Base-by-base conservation (phyloP, 768 basidiomycete genomes). In the Gloeophyllum trabeum region DNA sequence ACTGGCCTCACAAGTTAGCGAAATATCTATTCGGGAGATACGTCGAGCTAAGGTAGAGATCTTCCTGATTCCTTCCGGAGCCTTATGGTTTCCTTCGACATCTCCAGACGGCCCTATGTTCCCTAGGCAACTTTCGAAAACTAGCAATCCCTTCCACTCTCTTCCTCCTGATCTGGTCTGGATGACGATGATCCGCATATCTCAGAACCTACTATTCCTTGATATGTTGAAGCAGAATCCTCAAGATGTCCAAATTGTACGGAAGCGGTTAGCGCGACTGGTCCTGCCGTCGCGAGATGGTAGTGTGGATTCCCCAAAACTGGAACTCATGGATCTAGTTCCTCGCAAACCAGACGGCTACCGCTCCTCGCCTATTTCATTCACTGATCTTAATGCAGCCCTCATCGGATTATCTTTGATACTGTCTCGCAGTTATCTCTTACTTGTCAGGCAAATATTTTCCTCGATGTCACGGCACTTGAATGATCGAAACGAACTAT, bases 191-290 rank as follows among this genome's bases (percentile, higher is more conserved):
- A 69, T 86, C 45, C 72, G 85, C 5, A 64, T 75, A 2, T 71
- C 82, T 1, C 85, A 89, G 61, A 84, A 85, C 49, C 62, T 79
- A 57, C 56, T 86, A 20, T 77, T 83, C 49, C 53, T 76, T 18
- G 59, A 70, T 4, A 73, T 85, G 68, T 61, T 88, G 24, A 75
- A 75, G 53, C 68, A 71, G 38, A 76, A 78, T 49, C 71, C 68
- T 14, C 78, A 82, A 52, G 85, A 86, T 38, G 73, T 84, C 5
- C 76, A 77, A 43, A 59, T 69, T 30, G 64, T 86, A 37, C 68
- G 84, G 32, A 85, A 82, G 61, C 75, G 63, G 42, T 71, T 84
- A 63, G 59, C 73, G 5, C 58, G 66, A n/a, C 62, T 87, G 12
- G 70, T 73, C 7, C 61, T 85, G 4, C 83, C 79, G 4, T 69